Conservation (phyloP, 805 yeast species). For the Lachancea quebecensis region DNA sequence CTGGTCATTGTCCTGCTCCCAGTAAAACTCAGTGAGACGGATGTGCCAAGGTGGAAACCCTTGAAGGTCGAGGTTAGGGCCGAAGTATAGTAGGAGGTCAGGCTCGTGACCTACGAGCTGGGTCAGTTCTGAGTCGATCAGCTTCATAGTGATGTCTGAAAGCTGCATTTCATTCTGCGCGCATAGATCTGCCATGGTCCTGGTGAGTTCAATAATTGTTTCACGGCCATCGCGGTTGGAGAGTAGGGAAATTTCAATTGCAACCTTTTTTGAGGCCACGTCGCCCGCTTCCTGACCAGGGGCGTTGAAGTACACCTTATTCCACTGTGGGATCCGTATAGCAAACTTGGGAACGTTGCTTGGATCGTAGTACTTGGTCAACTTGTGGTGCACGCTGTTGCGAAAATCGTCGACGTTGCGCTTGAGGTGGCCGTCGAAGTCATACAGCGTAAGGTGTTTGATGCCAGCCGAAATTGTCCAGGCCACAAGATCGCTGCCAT, state of each 20-base stretch:
- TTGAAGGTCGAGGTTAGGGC: slow-evolving; percentile 81
- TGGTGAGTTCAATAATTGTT: slow-evolving; percentile 81
- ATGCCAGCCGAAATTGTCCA: slow-evolving; percentile 94
- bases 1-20: slow-evolving; percentile 79
- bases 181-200: slow-evolving; percentile 74
- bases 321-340: slow-evolving; percentile 63
- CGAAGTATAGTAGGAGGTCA: slow-evolving; percentile 76
- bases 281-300: slow-evolving; percentile 31
- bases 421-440: slow-evolving; percentile 64
- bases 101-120: slow-evolving; percentile 89
- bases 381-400: slow-evolving; percentile 47
- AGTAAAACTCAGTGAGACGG: slow-evolving; percentile 80
- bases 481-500: slow-evolving; percentile 67
- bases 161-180: slow-evolving; percentile 50
- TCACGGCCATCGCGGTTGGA: slow-evolving; percentile 82
- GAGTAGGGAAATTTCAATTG: slow-evolving; percentile 59
- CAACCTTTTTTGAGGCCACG: slow-evolving; percentile 33
- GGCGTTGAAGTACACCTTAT: slow-evolving; percentile 35
- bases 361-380: slow-evolving; percentile 69
- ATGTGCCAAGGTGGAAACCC: slow-evolving; percentile 99
- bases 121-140: slow-evolving; percentile 65
- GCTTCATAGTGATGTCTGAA: slow-evolving; percentile 63
- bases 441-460: slow-evolving; percentile 65
- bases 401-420: slow-evolving; percentile 49
- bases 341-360: slow-evolving; percentile 55